Evolutionary conservation across 805 yeast species (phyloP).

Genomic region (Nakazawaea pomicola): DNA sequence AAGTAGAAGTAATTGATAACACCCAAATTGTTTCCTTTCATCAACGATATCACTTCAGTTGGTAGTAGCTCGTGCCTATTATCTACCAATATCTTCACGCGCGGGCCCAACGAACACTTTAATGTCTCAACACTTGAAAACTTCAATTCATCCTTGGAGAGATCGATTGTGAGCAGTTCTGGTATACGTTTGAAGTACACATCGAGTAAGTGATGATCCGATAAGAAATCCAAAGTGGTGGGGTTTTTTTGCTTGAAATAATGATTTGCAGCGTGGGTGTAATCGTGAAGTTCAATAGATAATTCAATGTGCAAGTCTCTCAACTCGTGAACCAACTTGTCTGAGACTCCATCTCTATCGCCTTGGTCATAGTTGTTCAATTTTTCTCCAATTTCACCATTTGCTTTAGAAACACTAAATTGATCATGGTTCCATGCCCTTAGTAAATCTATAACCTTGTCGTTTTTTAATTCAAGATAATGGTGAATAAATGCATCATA

Average conservation of each 20-base stretch:
- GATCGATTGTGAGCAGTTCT: slow-evolving; percentile 38
- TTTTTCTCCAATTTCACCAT: slow-evolving; percentile 40
- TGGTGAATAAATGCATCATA: slow-evolving; percentile 45
- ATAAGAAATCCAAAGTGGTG: slow-evolving; percentile 50
- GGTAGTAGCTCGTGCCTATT: slow-evolving; percentile 66
- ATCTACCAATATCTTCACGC: slow-evolving; percentile 53
- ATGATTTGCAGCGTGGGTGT: slow-evolving; percentile 59
- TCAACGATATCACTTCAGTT: slow-evolving; percentile 38
- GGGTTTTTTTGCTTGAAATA: slow-evolving; percentile 52
- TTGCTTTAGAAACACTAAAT: slow-evolving; percentile 42
- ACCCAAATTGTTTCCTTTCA: slow-evolving; percentile 38
- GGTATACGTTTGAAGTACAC: slow-evolving; percentile 47
- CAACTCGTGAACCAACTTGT: slow-evolving; percentile 20
- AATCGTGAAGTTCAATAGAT: slow-evolving; percentile 53
- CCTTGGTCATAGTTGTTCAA: slow-evolving; percentile 28
- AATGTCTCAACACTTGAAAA: slow-evolving; percentile 37
- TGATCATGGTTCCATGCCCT: slow-evolving; percentile 53
- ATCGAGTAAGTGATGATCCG: slow-evolving; percentile 57
- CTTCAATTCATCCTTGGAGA: slow-evolving; percentile 32
- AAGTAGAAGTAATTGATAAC: slow-evolving; percentile 61
- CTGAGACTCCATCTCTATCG: slow-evolving; percentile 4
- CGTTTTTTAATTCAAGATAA: slow-evolving; percentile 35
- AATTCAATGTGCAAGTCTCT: slow-evolving; percentile 45
- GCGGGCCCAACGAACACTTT: slow-evolving; percentile 19
- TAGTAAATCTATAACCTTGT: slow-evolving; percentile 37